Conservation (phyloP, 768 basidiomycete genomes). For the Gymnopilus junonius region DNA sequence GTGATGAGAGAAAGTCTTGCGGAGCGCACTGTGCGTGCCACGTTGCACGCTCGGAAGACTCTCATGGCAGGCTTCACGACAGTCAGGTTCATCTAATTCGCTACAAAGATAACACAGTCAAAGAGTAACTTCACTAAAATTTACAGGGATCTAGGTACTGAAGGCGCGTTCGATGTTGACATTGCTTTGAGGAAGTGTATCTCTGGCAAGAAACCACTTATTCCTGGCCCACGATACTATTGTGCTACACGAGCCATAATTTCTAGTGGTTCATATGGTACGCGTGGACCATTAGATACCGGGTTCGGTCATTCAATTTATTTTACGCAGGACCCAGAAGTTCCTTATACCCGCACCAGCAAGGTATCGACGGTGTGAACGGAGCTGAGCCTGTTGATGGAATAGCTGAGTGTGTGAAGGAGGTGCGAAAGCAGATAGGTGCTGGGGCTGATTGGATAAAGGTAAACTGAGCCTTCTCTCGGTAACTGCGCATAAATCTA, state of each 20-base stretch:
- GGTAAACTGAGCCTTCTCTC: slow-evolving; percentile 31
- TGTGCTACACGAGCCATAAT: slow-evolving; percentile 63
- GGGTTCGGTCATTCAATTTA: not conserved
- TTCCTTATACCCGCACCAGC: slow-evolving; percentile 43
- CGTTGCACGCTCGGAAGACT: slow-evolving; percentile 59
- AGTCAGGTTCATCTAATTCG: slow-evolving; percentile 46
- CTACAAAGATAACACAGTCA: not conserved
- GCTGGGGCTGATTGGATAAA: slow-evolving; percentile 74
- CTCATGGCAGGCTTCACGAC: slow-evolving; percentile 67
- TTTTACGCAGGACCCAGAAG: slow-evolving; percentile 55
- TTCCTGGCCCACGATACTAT: slow-evolving; percentile 68
- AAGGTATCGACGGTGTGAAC: slow-evolving; percentile 59
- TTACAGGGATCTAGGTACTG: slow-evolving; percentile 66
- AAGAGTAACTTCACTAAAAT: not conserved
- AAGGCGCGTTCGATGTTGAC: slow-evolving; percentile 68
- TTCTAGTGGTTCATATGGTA: slow-evolving; percentile 64
- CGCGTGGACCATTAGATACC: slow-evolving; percentile 4
- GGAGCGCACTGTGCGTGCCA: slow-evolving; percentile 65
- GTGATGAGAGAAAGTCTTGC: slow-evolving; percentile 58
- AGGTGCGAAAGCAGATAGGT: slow-evolving; percentile 63
- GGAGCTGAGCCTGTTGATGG: slow-evolving; percentile 67
- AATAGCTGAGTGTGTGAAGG: slow-evolving; percentile 54
- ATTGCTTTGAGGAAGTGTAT: slow-evolving; percentile 60
- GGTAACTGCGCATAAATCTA: not conserved
- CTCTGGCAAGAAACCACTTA: slow-evolving; percentile 40